Conservation (phyloP, 345 rosid species). For the Pistacia atlantica region DNA sequence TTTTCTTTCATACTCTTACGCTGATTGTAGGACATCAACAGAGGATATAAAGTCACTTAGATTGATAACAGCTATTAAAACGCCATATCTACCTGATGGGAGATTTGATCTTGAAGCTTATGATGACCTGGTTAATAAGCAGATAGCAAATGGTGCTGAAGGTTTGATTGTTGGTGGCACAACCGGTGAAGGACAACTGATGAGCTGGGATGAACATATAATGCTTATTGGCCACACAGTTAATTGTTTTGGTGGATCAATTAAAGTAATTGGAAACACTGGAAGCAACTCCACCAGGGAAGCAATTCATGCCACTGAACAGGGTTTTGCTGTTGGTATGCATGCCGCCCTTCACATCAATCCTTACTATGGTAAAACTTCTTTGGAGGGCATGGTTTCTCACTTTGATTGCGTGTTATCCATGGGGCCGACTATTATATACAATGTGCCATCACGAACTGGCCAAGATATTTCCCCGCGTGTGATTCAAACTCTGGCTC, state of each 20-base stretch:
- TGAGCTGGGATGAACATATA: constrained; percentile 97
- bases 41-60: constrained; percentile 74
- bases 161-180: constrained; percentile 91
- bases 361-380: constrained; percentile 95
- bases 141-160: constrained; percentile 66
- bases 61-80: constrained; percentile 86
- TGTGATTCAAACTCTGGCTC: constrained; percentile 57
- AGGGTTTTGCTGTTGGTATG: constrained; percentile 95
- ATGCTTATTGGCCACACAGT: constrained; percentile 92
- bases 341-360: constrained; percentile 93
- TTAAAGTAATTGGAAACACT: constrained; percentile 84
- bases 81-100: constrained; percentile 95
- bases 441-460: constrained; percentile 83
- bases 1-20: constrained; percentile 5
- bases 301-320: constrained; percentile 93
- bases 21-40: constrained; percentile 56
- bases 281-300: constrained; percentile 93
- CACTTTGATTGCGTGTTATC: constrained; percentile 78
- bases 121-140: constrained; percentile 68
- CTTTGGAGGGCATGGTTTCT: constrained; percentile 62
- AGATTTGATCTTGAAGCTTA: constrained; percentile 93
- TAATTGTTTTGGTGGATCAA: constrained; percentile 67
- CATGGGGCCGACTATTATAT: constrained; percentile 83
- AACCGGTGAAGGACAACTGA: constrained; percentile 91
- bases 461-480: constrained; percentile 79